Evolutionary conservation across 2,329 filamentous ascomycete genomes (phyloP).

Genomic region (Cladobotryum protrusum): DNA sequence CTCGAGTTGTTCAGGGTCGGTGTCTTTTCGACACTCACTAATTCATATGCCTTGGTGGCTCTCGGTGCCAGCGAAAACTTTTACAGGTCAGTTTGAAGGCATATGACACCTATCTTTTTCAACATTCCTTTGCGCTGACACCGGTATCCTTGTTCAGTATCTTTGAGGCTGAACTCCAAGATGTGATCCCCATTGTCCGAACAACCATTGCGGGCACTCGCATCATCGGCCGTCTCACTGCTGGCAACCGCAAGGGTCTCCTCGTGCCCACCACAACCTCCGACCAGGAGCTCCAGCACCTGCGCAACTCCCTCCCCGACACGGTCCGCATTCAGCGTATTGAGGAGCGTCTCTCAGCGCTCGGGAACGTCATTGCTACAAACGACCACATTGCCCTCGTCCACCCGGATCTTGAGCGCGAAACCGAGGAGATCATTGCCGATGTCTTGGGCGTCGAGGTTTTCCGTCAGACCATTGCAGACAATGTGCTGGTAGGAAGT

Average conservation of each 20-base stretch:
- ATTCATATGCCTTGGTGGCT: conserved; percentile 91
- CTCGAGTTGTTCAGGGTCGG: conserved; percentile 61
- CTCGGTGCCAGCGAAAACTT: conserved; percentile 97
- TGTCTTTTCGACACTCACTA: conserved; percentile 94
- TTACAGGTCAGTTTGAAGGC: conserved; percentile 58
- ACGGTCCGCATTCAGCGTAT: conserved; percentile 91
- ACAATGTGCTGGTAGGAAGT: conserved; percentile 91
- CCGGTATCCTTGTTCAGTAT: conserved; percentile 51
- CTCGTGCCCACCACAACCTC: conserved; percentile 93
- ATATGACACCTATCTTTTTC: background rate
- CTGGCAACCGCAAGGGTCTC: conserved; percentile 93
- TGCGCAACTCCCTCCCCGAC: conserved; percentile 91
- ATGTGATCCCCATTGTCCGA: conserved; percentile 94
- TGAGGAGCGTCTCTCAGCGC: conserved; percentile 90
- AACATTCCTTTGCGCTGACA: background rate
- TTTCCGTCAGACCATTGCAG: conserved; percentile 89
- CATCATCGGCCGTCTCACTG: conserved; percentile 91
- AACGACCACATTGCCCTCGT: conserved; percentile 97
- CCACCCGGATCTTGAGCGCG: conserved; percentile 92
- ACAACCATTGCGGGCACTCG: conserved; percentile 94
- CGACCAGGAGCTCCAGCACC: conserved; percentile 95
- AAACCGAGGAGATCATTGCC: conserved; percentile 97
- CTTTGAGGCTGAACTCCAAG: conserved; percentile 96
- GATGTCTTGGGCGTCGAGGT: conserved; percentile 87
- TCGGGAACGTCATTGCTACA: conserved; percentile 93